phyloP scores from a whole-genome alignment of 106 monocot species.

The Dactylorhiza incarnata region DNA sequence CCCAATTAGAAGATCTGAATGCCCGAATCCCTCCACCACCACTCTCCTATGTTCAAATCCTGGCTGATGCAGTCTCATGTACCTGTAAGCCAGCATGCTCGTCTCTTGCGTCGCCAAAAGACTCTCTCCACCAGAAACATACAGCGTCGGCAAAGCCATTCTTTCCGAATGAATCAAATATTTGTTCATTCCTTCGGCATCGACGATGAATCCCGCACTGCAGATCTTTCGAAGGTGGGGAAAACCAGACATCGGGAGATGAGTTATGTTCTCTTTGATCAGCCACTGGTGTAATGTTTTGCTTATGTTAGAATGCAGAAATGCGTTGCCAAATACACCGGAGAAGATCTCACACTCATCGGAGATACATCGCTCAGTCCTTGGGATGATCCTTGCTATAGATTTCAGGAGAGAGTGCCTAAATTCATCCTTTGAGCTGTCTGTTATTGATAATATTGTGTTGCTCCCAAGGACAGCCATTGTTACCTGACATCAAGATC shows the following conservation, averaged over 20 bases:
- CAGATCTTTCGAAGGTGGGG: slow-evolving; percentile 30
- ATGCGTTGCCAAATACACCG: slow-evolving; percentile 33
- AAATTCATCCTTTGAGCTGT: slow-evolving; percentile 12
- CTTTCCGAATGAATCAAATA: slow-evolving; percentile 33
- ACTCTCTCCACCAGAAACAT: slow-evolving; percentile 28
- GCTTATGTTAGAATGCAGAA: slow-evolving; percentile 25
- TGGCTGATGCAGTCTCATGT: slow-evolving; percentile 30
- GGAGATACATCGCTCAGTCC: slow-evolving; percentile 17
- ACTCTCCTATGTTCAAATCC: slow-evolving; percentile 28
- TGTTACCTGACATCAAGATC: slow-evolving; percentile 6
- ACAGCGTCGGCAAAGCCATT: slow-evolving; percentile 27
- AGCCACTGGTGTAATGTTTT: slow-evolving; percentile 19
- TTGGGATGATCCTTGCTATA: slow-evolving; percentile 12
- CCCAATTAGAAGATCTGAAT: slow-evolving; percentile 35
- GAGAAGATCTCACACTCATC: slow-evolving; percentile 26
- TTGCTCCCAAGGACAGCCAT: slow-evolving; percentile 29
- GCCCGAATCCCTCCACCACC: slow-evolving; percentile 30
- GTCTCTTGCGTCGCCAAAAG: slow-evolving; percentile 27
- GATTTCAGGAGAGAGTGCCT: slow-evolving; percentile 21
- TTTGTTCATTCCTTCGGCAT: slow-evolving; percentile 17
- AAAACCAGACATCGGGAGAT: slow-evolving; percentile 26
- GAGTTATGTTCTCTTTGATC: slow-evolving; percentile 17
- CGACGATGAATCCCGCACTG: slow-evolving; percentile 19
- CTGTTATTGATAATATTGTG: slow-evolving; percentile 14
- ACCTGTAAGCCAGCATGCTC: slow-evolving; percentile 18